Base-by-base conservation (phyloP, 345 rosid species). In the Iberis pinnata region DNA sequence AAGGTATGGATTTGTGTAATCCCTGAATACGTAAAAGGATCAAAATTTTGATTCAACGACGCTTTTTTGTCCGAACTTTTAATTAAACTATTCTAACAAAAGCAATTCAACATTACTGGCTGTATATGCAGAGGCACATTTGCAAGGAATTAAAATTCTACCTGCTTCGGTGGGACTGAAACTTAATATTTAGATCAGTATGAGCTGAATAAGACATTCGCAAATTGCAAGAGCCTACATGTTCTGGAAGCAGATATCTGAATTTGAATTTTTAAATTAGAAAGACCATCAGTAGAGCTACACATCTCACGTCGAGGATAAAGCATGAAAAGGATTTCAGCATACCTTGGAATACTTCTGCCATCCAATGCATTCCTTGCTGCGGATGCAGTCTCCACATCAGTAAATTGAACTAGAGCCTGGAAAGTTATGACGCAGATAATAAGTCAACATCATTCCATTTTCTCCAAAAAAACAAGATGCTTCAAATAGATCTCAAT, bases 111-210 rank as follows among this genome's bases (percentile, higher is more conserved):
- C 29, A 46, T n/a, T 55, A 41, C 39, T 5, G 14, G 17, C 12
- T 14, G 39, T 18, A 25, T 10, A 32, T 17, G 47, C n/a, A 68
- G 57, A 31, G 32, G 40, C 36, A 39, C 18, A 31, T 9, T 20
- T 27, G 53, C 18, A 42, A 44, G 29, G 50, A 26, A 46, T 7
- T 76, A n/a, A n/a, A n/a, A n/a, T n/a, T n/a, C n/a, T n/a, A 92
- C 96, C 96, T 88, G 95, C 98, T 92, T 20, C 98, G 76, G 69
- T 88, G 88, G 69, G 98, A 92, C 72, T 88, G 98, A 73, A 92
- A 92, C 81, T 92, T 92, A 73, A 92, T 92, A 61, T 88, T 92
- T 63, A 88, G 78, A 80, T 92, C 96, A 18, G 89, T 84, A 53
- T 92, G 96, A 9, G 98, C 98, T 43, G 98, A 88, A 69, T 92